phyloP scores from a whole-genome alignment of 2,329 filamentous ascomycete species.

The Amesomyces nigricolor region DNA sequence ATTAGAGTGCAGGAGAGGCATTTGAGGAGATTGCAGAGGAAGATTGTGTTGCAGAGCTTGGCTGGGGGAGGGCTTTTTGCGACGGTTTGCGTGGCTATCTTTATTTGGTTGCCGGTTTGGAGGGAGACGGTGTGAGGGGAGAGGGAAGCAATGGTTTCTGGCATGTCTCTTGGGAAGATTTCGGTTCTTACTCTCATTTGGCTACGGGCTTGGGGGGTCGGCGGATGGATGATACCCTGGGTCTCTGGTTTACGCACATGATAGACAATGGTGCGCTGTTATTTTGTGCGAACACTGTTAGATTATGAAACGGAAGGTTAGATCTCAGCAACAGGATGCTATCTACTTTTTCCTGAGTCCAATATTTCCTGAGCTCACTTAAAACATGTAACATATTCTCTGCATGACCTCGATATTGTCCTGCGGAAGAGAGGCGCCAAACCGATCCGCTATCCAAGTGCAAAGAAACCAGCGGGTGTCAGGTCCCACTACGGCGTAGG shows the following conservation, averaged over 20 bases:
- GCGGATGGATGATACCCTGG: conserved; percentile 9
- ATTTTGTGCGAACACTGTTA: too few species aligned
- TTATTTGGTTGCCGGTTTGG: conserved; percentile 42
- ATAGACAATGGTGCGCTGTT: too few species aligned
- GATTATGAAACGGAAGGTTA: too few species aligned
- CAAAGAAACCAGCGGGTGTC: not conserved
- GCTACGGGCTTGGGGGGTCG: not conserved
- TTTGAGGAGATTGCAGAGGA: conserved; percentile 39
- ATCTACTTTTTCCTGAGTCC: not conserved
- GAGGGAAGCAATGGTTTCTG: too few species aligned
- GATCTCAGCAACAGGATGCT: too few species aligned
- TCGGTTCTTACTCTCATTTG: conserved; percentile 1
- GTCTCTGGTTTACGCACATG: not conserved
- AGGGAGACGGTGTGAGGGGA: conserved; percentile 29
- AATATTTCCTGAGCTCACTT: not conserved
- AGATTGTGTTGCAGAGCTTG: conserved; percentile 40
- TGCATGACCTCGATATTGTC: not conserved
- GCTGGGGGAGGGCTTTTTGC: conserved; percentile 36
- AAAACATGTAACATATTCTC: not conserved
- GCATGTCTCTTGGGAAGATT: not conserved
- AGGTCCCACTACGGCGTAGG: not conserved
- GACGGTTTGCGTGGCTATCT: conserved; percentile 34
- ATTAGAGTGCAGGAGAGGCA: conserved; percentile 40
- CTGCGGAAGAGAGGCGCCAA: not conserved
- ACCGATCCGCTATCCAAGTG: not conserved